Evolutionary conservation across 495 filamentous ascomycete species (phyloP).

Genomic region (Alectoria sarmentosa): DNA sequence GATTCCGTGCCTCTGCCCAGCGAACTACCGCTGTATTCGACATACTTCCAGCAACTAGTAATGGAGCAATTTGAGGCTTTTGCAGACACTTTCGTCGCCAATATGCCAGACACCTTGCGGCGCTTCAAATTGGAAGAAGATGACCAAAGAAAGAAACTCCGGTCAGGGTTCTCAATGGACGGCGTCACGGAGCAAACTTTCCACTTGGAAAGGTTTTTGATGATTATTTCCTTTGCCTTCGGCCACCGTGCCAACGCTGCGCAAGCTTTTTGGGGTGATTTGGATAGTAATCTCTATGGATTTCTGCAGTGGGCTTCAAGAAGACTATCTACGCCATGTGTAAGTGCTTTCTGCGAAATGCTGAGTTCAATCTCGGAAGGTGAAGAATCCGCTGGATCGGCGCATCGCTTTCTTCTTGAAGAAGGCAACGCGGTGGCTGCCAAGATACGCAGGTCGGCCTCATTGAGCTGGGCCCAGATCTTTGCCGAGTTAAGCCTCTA

Average conservation of each 20-base stretch:
- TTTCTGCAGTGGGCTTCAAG: slow-evolving; percentile 95
- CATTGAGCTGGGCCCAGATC: slow-evolving; percentile 87
- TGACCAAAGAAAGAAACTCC: slow-evolving; percentile 55
- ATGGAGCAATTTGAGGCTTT: slow-evolving; percentile 80
- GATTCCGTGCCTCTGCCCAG: slow-evolving; percentile 59
- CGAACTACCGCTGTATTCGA: slow-evolving; percentile 54
- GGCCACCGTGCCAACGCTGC: slow-evolving; percentile 74
- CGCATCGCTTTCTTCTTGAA: slow-evolving; percentile 83
- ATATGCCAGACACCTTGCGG: slow-evolving; percentile 87
- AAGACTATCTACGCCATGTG: slow-evolving; percentile 84
- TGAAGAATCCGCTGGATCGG: slow-evolving; percentile 67
- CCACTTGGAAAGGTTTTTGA: slow-evolving; percentile 83
- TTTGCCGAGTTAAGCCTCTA: slow-evolving; percentile 81
- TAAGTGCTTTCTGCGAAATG: slow-evolving; percentile 94
- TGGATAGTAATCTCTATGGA: slow-evolving; percentile 82
- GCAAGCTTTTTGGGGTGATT: slow-evolving; percentile 80
- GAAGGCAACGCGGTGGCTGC: slow-evolving; percentile 62
- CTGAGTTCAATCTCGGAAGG: slow-evolving; percentile 76
- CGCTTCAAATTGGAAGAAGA: slow-evolving; percentile 84
- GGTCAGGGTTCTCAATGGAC: slow-evolving; percentile 38
- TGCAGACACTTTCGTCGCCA: slow-evolving; percentile 83
- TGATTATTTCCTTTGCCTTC: slow-evolving; percentile 89
- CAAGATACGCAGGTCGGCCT: slow-evolving; percentile 69
- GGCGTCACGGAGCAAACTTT: slow-evolving; percentile 50
- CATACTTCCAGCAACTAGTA: slow-evolving; percentile 57